These are phyloP conservation scores for Whalleya microplaca DNA, from an alignment of 2,329 filamentous ascomycete species.

Conservation along the genomic window DNA sequence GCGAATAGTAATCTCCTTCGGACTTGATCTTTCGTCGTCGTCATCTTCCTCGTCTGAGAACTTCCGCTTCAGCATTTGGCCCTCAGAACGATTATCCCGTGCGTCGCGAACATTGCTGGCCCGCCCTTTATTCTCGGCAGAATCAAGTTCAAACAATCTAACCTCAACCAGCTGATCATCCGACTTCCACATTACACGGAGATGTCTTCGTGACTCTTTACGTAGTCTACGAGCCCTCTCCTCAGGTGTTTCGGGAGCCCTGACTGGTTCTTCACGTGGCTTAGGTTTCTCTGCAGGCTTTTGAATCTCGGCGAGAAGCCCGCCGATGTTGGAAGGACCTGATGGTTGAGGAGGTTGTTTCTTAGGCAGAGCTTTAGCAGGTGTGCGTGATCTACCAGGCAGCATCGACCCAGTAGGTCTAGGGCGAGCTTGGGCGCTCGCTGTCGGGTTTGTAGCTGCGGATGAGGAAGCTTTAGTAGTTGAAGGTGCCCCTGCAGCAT, in stretches of 20 bases:
- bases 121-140: constrained; percentile 70
- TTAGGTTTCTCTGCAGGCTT: constrained; percentile 56
- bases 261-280: constrained; percentile 49
- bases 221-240: constrained; percentile 69
- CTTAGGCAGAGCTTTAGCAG: constrained; percentile 47
- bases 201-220: constrained; percentile 71
- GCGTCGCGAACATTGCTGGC: constrained; percentile 71
- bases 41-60: constrained; percentile 59
- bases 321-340: constrained; percentile 54
- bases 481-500: constrained; percentile 34
- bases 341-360: constrained; percentile 41
- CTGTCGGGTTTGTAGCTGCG: constrained; percentile 15
- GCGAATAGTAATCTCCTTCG: constrained; percentile 56
- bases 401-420: constrained; percentile 41
- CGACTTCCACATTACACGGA: constrained; percentile 73
- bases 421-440: constrained; percentile 24
- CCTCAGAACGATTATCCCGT: constrained; percentile 72
- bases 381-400: constrained; percentile 52
- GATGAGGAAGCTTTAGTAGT: constrained; percentile 36
- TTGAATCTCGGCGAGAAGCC: constrained; percentile 54
- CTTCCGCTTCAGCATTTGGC: constrained; percentile 67
- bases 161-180: constrained; percentile 69
- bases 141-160: constrained; percentile 72
- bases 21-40: constrained; percentile 56
- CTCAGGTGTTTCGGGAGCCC: constrained; percentile 65